phyloP scores from a whole-genome alignment of 768 basidiomycete genomes.

The Chalciporus pseudorubinellus region DNA sequence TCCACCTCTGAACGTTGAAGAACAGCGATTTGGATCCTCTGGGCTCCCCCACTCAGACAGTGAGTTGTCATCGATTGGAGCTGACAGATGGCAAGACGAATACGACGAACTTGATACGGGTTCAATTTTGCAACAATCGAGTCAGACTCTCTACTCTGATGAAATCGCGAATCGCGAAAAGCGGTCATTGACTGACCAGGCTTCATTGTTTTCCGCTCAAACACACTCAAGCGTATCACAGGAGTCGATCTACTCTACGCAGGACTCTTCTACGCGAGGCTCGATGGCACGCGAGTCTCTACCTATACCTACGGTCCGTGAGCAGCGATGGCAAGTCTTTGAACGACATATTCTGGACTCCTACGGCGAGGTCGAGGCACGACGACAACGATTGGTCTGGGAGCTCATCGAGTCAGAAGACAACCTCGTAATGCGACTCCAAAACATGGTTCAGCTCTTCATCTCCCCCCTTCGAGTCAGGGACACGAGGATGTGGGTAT shows the following conservation, averaged over 20 bases:
- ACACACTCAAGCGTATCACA: constrained; percentile 20
- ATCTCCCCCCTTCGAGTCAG: constrained; percentile 74
- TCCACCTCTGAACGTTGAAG: constrained; percentile 32
- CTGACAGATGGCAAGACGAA: constrained; percentile 41
- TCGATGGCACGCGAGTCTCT: constrained; percentile 12
- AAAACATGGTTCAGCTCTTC: constrained; percentile 67
- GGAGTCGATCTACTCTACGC: constrained; percentile 26
- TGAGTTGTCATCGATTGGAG: constrained; percentile 43
- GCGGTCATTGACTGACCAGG: constrained; percentile 6
- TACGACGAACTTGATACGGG: constrained; percentile 27
- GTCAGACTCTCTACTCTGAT: constrained; percentile 1
- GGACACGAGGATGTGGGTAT: constrained; percentile 71
- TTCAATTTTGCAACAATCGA: constrained; percentile 26
- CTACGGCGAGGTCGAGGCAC: constrained; percentile 51
- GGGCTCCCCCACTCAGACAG: constrained; percentile 42
- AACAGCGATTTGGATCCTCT: neutral
- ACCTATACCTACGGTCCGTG: constrained; percentile 8
- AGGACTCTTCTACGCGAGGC: constrained; percentile 11
- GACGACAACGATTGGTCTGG: constrained; percentile 65
- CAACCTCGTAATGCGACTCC: constrained; percentile 62
- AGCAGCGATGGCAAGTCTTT: constrained; percentile 23
- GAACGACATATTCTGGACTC: constrained; percentile 22
- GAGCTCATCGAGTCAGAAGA: constrained; percentile 70
- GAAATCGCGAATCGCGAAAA: neutral
- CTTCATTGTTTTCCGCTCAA: constrained; percentile 12